Evolutionary conservation across 2,329 filamentous ascomycete genomes (phyloP).

Genomic region (Dactylellina leptospora): DNA sequence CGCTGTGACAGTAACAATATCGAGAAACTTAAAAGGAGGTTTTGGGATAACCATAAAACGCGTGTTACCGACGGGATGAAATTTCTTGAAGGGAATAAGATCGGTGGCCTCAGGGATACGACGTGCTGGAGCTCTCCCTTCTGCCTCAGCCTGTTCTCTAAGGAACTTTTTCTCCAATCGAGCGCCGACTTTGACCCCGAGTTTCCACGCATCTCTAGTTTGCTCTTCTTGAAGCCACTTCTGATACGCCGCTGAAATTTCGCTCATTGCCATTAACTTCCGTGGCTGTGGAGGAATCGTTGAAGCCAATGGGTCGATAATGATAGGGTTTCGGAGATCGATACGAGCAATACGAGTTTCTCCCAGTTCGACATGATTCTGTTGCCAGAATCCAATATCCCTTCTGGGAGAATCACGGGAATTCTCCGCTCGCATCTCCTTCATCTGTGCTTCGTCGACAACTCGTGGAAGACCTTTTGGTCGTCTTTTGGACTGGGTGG

Average conservation of each 20-base stretch:
- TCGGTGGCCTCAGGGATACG: neutral
- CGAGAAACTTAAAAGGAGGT: slow-evolving; percentile 21
- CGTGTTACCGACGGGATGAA: neutral
- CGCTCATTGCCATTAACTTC: slow-evolving; percentile 11
- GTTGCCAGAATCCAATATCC: neutral
- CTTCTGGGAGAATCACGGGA: neutral
- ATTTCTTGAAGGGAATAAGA: slow-evolving; percentile 15
- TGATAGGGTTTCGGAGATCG: slow-evolving; percentile 23
- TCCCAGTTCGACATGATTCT: neutral
- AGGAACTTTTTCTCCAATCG: neutral
- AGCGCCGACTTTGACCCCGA: slow-evolving; percentile 1
- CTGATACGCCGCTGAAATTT: slow-evolving; percentile 20
- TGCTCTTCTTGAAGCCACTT: slow-evolving; percentile 1
- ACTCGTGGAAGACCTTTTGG: neutral
- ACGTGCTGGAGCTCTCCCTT: neutral
- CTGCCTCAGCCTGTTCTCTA: neutral
- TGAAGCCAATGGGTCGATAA: slow-evolving; percentile 19
- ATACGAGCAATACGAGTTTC: neutral
- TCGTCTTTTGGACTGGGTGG: neutral
- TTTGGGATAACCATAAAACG: neutral
- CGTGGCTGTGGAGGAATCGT: slow-evolving; percentile 18
- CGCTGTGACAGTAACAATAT: slow-evolving; percentile 15
- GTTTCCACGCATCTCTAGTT: neutral
- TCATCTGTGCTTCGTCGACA: neutral
- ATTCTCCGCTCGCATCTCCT: neutral